phyloP scores from a whole-genome alignment of 163 green algal genomes.

The Chlorella variabilis region DNA sequence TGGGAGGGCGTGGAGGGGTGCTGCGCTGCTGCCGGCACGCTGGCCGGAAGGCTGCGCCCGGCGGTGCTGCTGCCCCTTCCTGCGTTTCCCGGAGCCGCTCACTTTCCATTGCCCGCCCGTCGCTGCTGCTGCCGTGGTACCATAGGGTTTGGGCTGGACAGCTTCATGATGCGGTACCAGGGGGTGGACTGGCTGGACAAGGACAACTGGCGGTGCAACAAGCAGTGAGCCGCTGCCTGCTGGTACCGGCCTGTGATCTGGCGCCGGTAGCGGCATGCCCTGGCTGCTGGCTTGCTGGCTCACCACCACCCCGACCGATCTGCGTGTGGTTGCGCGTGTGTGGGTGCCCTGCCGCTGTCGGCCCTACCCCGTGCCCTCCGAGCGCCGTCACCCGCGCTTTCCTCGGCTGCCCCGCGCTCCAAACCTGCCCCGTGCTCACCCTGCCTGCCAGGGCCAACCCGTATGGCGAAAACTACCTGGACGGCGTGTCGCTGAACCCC shows the following conservation, averaged over 20 bases:
- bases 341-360: too few relatives aligned
- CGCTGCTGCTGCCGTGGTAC: background rate
- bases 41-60: too few relatives aligned
- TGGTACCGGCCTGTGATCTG: too few relatives aligned
- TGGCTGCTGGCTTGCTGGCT: background rate
- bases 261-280: too few relatives aligned
- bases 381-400: too few relatives aligned
- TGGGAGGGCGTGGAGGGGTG: too few relatives aligned
- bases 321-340: background rate
- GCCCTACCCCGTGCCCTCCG: too few relatives aligned
- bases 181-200: constrained; percentile 53
- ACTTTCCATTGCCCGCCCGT: too few relatives aligned
- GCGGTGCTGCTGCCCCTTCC: too few relatives aligned
- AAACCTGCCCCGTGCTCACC: too few relatives aligned
- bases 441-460: constrained; percentile 50
- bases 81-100: too few relatives aligned
- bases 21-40: background rate
- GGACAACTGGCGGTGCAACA: constrained; percentile 55
- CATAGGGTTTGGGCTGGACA: constrained; percentile 51
- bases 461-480: constrained; percentile 50
- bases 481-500: constrained; percentile 49
- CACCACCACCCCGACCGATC: background rate
- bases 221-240: constrained; percentile 14
- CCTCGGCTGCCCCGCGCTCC: background rate
- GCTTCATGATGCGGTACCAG: constrained; percentile 56